Percentiles rank a stretch among this genome's conserved stretches.
These are phyloP conservation scores for Castanospermum australe DNA, from an alignment of 306 rosid genomes.

Conservation along the genomic window DNA sequence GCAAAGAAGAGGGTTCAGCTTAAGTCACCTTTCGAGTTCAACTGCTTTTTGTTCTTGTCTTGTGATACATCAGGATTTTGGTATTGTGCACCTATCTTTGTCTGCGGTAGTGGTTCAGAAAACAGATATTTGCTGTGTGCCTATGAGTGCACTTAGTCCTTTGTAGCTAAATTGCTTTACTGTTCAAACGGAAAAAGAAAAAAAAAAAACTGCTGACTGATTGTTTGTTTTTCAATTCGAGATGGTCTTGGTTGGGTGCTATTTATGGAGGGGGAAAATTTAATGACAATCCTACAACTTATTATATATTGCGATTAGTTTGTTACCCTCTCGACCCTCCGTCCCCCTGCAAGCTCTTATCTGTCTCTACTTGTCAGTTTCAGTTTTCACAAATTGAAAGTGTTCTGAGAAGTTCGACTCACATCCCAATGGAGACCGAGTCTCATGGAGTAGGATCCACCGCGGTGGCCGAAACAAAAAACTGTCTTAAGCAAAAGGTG, in stretches of 20 bases:
- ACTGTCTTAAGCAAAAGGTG: background rate
- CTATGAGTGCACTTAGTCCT: constrained; percentile 10
- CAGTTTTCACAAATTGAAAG: background rate
- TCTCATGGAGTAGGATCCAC: background rate
- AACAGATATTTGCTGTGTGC: constrained; percentile 8
- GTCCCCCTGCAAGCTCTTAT: background rate
- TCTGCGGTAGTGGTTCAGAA: constrained; percentile 15
- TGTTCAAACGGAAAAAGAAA: background rate
- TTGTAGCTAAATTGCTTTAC: constrained; percentile 7
- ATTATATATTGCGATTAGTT: background rate
- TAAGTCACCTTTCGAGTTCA: constrained; percentile 27
- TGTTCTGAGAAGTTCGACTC: background rate
- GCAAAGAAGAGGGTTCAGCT: constrained; percentile 67
- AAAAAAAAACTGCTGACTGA: background rate
- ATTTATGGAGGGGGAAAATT: background rate
- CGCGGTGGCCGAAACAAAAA: background rate
- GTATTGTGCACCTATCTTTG: background rate
- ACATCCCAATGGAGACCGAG: background rate
- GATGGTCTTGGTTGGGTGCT: background rate
- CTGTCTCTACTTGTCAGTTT: background rate
- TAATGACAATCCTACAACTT: background rate
- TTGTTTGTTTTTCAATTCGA: background rate
- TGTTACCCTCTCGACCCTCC: background rate
- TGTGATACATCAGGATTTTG: constrained; percentile 24
- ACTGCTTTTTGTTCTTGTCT: constrained; percentile 14